phyloP scores from a whole-genome alignment of 768 basidiomycete genomes.

The Kwoniella dejecticola region DNA sequence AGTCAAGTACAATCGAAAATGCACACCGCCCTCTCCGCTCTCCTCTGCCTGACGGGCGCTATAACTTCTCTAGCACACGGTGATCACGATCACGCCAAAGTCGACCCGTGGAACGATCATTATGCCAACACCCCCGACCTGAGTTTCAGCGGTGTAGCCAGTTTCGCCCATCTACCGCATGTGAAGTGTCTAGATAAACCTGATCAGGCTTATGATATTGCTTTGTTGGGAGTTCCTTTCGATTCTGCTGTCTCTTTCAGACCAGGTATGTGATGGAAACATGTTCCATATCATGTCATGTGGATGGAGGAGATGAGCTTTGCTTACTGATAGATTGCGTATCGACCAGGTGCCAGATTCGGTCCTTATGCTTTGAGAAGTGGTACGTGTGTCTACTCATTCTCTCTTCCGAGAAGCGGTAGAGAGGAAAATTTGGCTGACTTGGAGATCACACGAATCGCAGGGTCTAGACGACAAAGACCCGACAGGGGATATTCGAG shows the following conservation, averaged over 20 bases:
- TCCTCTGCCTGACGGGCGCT: background rate
- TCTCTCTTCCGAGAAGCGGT: no score
- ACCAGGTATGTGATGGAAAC: constrained; percentile 36
- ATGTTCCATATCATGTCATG: background rate
- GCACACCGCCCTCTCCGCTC: constrained; percentile 5
- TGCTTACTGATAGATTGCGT: no score
- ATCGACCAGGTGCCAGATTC: constrained; percentile 40
- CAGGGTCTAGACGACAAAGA: constrained; percentile 43
- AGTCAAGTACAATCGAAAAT: background rate
- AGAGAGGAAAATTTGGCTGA: background rate
- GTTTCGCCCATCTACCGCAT: constrained; percentile 82
- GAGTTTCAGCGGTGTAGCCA: constrained; percentile 73
- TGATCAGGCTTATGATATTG: constrained; percentile 67
- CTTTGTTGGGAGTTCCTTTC: constrained; percentile 62
- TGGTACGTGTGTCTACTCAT: constrained; percentile 21
- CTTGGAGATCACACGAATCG: background rate
- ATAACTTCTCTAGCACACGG: constrained; percentile 2
- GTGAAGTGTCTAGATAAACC: constrained; percentile 68
- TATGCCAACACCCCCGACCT: constrained; percentile 61
- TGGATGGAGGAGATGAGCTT: no score
- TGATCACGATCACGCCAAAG: background rate
- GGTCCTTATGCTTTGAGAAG: constrained; percentile 68
- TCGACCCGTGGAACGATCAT: constrained; percentile 34
- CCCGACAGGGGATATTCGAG: constrained; percentile 37
- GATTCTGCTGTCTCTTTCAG: constrained; percentile 49